A percentile compares a stretch with the other conserved stretches of the same genome.
Evolutionary conservation across 2,329 filamentous ascomycete genomes (phyloP).

Genomic region (Colletotrichum shisoi): DNA sequence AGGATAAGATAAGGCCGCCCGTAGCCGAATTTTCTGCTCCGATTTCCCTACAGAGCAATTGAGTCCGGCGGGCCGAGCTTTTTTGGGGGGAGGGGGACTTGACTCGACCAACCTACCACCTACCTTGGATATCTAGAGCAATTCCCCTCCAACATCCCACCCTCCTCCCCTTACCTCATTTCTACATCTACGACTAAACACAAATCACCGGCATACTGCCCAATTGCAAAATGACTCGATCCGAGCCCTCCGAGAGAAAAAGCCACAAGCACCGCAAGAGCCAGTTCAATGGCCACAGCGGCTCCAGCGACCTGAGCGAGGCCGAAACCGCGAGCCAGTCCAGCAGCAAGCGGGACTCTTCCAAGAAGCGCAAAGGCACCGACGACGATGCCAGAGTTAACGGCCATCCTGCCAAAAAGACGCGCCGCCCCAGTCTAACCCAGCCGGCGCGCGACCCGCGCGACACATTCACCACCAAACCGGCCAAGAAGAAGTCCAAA

Average conservation of each 20-base stretch:
- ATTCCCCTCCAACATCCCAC: constrained; percentile 11
- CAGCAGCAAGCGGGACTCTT: constrained; percentile 34
- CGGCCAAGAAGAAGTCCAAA: constrained; percentile 47
- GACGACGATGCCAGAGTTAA: constrained; percentile 46
- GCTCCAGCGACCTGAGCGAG: constrained; percentile 25
- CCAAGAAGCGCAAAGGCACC: constrained; percentile 41
- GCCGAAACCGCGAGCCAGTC: constrained; percentile 39
- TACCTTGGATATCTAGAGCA: constrained; percentile 9
- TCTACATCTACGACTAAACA: background rate
- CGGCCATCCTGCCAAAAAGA: constrained; percentile 41
- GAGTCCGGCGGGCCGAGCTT: constrained; percentile 27
- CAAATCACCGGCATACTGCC: constrained; percentile 43
- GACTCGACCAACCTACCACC: background rate
- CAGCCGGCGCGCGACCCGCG: constrained; percentile 69
- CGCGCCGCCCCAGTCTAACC: constrained; percentile 62
- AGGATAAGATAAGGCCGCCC: constrained; percentile 37
- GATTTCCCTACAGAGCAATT: constrained; percentile 25
- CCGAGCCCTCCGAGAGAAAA: constrained; percentile 44
- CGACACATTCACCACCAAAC: constrained; percentile 57
- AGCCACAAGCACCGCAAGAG: constrained; percentile 47
- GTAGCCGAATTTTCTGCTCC: constrained; percentile 38
- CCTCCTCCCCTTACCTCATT: background rate
- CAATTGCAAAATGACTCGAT: constrained; percentile 48
- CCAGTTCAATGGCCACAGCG: constrained; percentile 44
- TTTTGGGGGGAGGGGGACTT: background rate